These are phyloP conservation scores for Hamigera avellanea DNA, from an alignment of 495 filamentous ascomycete species.

Conservation along the genomic window DNA sequence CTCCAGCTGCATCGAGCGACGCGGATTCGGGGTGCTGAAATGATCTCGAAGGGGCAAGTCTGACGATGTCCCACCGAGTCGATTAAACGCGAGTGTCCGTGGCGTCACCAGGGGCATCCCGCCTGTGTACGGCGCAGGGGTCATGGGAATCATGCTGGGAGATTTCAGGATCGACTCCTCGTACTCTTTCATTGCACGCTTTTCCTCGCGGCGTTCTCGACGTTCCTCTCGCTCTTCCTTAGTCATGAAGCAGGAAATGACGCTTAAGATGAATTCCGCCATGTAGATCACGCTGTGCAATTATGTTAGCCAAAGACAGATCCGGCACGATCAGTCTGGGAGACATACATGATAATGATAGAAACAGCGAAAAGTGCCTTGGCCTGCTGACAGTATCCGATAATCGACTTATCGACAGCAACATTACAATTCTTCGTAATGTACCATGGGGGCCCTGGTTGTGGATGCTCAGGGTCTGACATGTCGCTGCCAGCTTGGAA, in stretches of 20 bases:
- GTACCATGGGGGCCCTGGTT: constrained; percentile 68
- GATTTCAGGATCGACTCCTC: constrained; percentile 36
- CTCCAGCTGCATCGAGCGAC: constrained; percentile 12
- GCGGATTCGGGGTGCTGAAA: constrained; percentile 11
- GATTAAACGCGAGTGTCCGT: constrained; percentile 32
- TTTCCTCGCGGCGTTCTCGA: constrained; percentile 26
- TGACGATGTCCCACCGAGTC: constrained; percentile 14
- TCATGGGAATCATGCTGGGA: constrained; percentile 27
- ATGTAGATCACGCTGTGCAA: constrained; percentile 44
- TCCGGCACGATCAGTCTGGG: not conserved
- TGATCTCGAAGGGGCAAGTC: constrained; percentile 34
- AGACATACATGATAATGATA: constrained; percentile 57
- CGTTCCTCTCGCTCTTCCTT: constrained; percentile 23
- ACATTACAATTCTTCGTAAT: constrained; percentile 66
- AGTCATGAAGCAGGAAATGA: constrained; percentile 54
- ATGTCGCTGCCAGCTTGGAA: constrained; percentile 72
- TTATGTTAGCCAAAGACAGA: constrained; percentile 7
- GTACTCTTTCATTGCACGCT: constrained; percentile 28
- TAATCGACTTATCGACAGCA: constrained; percentile 38
- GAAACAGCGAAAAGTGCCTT: constrained; percentile 64
- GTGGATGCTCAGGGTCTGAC: constrained; percentile 58
- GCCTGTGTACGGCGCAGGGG: constrained; percentile 9
- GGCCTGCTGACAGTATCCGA: constrained; percentile 65
- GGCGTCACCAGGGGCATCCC: constrained; percentile 27
- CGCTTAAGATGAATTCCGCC: constrained; percentile 40